These are phyloP conservation scores for Podaxis sp. DNA, from an alignment of 768 basidiomycete genomes.

Conservation along the genomic window DNA sequence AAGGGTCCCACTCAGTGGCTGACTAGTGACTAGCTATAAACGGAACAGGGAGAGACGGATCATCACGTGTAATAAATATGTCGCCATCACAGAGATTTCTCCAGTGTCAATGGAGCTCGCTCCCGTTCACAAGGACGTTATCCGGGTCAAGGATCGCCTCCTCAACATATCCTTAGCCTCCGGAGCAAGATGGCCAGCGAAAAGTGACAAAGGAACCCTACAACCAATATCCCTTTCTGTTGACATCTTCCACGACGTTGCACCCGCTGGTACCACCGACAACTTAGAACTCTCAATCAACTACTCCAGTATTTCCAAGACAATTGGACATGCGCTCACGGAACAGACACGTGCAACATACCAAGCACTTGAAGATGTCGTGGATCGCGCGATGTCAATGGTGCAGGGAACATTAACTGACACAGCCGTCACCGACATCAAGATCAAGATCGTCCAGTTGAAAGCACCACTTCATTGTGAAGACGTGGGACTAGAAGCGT, in stretches of 20 bases:
- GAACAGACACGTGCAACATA: conserved; percentile 23
- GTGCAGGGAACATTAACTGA: conserved; percentile 31
- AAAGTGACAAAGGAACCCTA: conserved; percentile 24
- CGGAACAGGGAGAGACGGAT: no score
- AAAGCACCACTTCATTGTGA: conserved; percentile 50
- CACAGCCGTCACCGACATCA: conserved; percentile 18
- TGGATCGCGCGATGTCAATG: conserved; percentile 32
- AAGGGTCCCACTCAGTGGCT: no score
- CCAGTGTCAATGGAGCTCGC: no score
- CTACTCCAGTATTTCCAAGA: conserved; percentile 47
- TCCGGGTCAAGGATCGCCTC: conserved; percentile 46
- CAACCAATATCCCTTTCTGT: conserved; percentile 56
- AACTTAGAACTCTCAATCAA: conserved; percentile 57
- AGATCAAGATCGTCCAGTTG: conserved; percentile 41
- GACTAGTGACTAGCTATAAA: no score
- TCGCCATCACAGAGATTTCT: no score
- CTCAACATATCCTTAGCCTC: conserved; percentile 35
- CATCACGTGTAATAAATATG: no score
- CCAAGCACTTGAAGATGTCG: conserved; percentile 42
- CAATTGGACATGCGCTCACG: conserved; percentile 24
- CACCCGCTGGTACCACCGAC: conserved; percentile 45
- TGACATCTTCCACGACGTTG: conserved; percentile 45
- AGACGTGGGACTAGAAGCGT: conserved; percentile 35
- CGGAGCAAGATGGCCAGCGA: conserved; percentile 44
- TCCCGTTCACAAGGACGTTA: conserved; percentile 20